Evolutionary conservation across 1,284 basidiomycete species (phyloP).

Genomic region (Ustilago hordei): DNA sequence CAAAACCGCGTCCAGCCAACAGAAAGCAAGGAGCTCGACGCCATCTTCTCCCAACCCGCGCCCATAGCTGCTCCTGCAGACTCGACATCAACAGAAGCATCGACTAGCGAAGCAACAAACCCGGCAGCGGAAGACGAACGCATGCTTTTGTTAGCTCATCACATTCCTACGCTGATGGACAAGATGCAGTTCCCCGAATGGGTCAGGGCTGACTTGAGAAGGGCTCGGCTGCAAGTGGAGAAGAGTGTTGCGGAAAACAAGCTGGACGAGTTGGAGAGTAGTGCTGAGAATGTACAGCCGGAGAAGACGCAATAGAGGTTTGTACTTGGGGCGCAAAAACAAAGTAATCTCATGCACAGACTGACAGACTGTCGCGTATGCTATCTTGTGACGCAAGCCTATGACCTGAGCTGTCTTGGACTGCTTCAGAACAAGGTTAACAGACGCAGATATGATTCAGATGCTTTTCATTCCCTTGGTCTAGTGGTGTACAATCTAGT

Average conservation of each 20-base stretch:
- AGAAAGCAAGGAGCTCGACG: slow-evolving; percentile 55
- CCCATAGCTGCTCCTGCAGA: slow-evolving; percentile 14
- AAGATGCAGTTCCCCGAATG: slow-evolving; percentile 50
- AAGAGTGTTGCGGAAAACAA: slow-evolving; percentile 38
- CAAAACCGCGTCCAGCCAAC: slow-evolving; percentile 52
- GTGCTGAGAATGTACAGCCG: slow-evolving; percentile 25
- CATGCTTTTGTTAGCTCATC: slow-evolving; percentile 40
- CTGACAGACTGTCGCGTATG: not conserved
- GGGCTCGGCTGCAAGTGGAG: slow-evolving; percentile 50
- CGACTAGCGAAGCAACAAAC: not conserved
- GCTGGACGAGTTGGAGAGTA: slow-evolving; percentile 46
- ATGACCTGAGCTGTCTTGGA: too few species aligned
- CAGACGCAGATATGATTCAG: not conserved
- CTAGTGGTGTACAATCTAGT: slow-evolving; percentile 10
- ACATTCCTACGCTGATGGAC: slow-evolving; percentile 43
- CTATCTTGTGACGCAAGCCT: not conserved
- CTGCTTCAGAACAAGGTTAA: not conserved
- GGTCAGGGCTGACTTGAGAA: slow-evolving; percentile 43
- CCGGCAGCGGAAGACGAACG: slow-evolving; percentile 26
- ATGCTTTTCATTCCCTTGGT: not conserved
- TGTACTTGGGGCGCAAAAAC: not conserved
- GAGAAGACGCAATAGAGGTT: slow-evolving; percentile 25
- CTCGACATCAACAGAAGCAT: slow-evolving; percentile 11
- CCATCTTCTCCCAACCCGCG: slow-evolving; percentile 34
- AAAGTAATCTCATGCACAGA: slow-evolving; percentile 1